Evolutionary conservation across 345 rosid species (phyloP), one percentile per base, ranked within the genome.

Genomic region (Bruguiera gymnorhiza): DNA sequence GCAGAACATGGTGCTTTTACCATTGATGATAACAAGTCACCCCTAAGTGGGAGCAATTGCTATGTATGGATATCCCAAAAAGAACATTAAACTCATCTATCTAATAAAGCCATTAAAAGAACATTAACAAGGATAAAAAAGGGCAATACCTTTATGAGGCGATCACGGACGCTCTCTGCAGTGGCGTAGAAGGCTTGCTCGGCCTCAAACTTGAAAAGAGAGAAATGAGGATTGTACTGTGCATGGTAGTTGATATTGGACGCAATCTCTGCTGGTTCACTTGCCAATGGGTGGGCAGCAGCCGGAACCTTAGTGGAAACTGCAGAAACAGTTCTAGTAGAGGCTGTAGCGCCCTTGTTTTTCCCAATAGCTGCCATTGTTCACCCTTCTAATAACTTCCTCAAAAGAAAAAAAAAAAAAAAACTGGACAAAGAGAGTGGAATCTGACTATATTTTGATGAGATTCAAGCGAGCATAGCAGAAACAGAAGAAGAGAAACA

Each of bases 161-260:
- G 93, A 83, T 94, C 97, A 1, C 98, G 91, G 53, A 89, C 93
- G 65, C 98, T 91, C 76, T 88, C 96, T 0, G 96, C 96, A 0
- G 97, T 85, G 39, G 97, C 91, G 68, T 71, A 94, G 83, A 75
- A 91, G 7, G 93, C 97, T 78, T 94, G 95, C 74, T 89, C 97
- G 0, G 90, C 88, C 60, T 88, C 90, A 43, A 91, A 95, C 88
- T 87, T 91, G 80, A 78, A 88, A 37, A 93, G 96, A n/a, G 97
- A 94, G 80, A 94, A 94, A 84, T 94, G 98, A 34, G 98, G 97
- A 75, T 83, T 86, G 76, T 78, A 91, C 54, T 82, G 86, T 26
- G 86, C 88, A 66, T 91, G 98, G 82, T 89, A 91, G 63, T 78
- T 69, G 78, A 94, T 89, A 69, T 95, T 92, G 21, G 89, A 86